These are phyloP conservation scores for Triangularia setosa DNA, from an alignment of 2,329 filamentous ascomycete species.

Conservation along the genomic window DNA sequence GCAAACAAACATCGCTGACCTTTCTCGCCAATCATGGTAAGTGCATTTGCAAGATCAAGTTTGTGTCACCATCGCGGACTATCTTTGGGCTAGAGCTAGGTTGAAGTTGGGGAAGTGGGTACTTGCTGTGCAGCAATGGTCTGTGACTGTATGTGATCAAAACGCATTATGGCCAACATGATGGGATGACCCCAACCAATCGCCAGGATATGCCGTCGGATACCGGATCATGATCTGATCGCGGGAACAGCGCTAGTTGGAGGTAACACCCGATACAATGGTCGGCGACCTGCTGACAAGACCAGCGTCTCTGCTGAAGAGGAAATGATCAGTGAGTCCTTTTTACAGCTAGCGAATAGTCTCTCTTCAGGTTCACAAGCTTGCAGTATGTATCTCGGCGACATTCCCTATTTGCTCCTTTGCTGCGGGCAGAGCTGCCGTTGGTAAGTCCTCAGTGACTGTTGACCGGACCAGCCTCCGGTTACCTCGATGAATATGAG, in stretches of 20 bases:
- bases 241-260: not conserved
- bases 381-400: not conserved
- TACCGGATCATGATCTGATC: not conserved
- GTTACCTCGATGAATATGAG: not conserved
- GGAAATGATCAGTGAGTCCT: not conserved
- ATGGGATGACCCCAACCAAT: not conserved
- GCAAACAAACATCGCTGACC: not conserved
- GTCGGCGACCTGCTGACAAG: slow-evolving; percentile 1
- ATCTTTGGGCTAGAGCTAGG: not conserved
- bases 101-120: not conserved
- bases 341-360: not conserved
- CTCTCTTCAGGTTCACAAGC: not conserved
- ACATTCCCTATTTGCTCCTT: not conserved
- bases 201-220: not conserved
- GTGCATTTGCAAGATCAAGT: not conserved
- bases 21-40: not conserved
- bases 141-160: not conserved
- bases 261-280: slow-evolving; percentile 2
- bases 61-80: not conserved
- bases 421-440: not conserved
- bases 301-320: not conserved
- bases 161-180: not conserved
- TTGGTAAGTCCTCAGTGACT: not conserved
- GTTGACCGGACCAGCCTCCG: not conserved
- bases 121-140: not conserved